Conservation (phyloP, 2,329 filamentous ascomycete genomes). For the Elsinoe perseae region DNA sequence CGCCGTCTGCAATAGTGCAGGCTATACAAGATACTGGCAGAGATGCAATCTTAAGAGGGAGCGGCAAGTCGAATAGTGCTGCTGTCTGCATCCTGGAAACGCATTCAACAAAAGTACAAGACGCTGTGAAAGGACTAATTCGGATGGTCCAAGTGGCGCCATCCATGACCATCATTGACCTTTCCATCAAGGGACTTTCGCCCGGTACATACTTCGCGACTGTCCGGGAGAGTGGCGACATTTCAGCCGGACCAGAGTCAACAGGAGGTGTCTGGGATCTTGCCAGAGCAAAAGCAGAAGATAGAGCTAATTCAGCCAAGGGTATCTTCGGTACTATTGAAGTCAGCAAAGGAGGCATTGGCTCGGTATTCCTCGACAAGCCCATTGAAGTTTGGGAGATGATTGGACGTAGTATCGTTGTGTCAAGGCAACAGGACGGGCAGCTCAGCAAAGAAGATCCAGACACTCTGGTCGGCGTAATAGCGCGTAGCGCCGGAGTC, state of each 20-base stretch:
- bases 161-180: slow-evolving; percentile 72
- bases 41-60: slow-evolving; percentile 89
- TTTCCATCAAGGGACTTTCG: slow-evolving; percentile 74
- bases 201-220: slow-evolving; percentile 77
- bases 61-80: slow-evolving; percentile 79
- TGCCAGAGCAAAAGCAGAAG: slow-evolving; percentile 37
- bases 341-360: slow-evolving; percentile 67
- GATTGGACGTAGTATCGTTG: slow-evolving; percentile 85
- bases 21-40: slow-evolving; percentile 84
- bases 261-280: slow-evolving; percentile 75
- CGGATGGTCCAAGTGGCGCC: slow-evolving; percentile 88
- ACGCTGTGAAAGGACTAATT: slow-evolving; percentile 74
- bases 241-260: slow-evolving; percentile 72
- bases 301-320: slow-evolving; percentile 43
- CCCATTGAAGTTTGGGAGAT: slow-evolving; percentile 89
- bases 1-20: slow-evolving; percentile 80
- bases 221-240: slow-evolving; percentile 78
- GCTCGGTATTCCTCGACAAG: slow-evolving; percentile 71
- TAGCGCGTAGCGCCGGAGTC: slow-evolving; percentile 90
- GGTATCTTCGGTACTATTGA: slow-evolving; percentile 68
- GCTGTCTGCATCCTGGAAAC: slow-evolving; percentile 96
- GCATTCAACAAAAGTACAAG: slow-evolving; percentile 51
- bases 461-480: slow-evolving; percentile 83
- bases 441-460: slow-evolving; percentile 63
- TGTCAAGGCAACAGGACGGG: slow-evolving; percentile 60